Conservation (phyloP, 208 protist species). For the Leishmania major region DNA sequence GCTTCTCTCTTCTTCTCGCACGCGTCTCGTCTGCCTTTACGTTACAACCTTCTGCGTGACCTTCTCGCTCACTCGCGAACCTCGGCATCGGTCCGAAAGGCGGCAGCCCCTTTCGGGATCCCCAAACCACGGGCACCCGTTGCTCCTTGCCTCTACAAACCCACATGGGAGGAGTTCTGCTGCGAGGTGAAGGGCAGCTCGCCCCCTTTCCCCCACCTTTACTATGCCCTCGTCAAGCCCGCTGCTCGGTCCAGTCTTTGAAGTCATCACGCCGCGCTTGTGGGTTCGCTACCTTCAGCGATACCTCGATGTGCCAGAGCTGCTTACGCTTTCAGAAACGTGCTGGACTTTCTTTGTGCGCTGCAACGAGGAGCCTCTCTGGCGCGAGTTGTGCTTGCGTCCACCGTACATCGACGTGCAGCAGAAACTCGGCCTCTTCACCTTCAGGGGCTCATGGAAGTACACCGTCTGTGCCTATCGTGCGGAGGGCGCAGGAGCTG, state of each 20-base stretch:
- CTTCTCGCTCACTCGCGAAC: neutral
- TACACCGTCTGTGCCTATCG: slow-evolving; percentile 21
- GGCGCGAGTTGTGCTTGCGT: slow-evolving; percentile 22
- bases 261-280: slow-evolving; percentile 1
- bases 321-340: slow-evolving; percentile 21
- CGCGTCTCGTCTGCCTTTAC: neutral
- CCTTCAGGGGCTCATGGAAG: slow-evolving; percentile 42
- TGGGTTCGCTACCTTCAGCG: slow-evolving; percentile 5
- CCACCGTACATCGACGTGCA: slow-evolving; percentile 26
- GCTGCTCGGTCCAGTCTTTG: slow-evolving; percentile 9
- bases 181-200: neutral
- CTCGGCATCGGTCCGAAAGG: neutral
- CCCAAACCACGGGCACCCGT: neutral
- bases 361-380: slow-evolving; percentile 29
- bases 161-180: neutral
- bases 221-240: neutral
- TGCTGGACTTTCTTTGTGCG: slow-evolving; percentile 34
- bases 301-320: slow-evolving; percentile 19
- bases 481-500: neutral
- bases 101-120: neutral
- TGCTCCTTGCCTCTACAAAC: neutral
- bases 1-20: neutral
- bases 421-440: slow-evolving; percentile 31
- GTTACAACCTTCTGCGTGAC: neutral
- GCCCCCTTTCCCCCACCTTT: neutral